Conservation (phyloP, 2,329 filamentous ascomycete genomes). For the Fusarium denticulatum region DNA sequence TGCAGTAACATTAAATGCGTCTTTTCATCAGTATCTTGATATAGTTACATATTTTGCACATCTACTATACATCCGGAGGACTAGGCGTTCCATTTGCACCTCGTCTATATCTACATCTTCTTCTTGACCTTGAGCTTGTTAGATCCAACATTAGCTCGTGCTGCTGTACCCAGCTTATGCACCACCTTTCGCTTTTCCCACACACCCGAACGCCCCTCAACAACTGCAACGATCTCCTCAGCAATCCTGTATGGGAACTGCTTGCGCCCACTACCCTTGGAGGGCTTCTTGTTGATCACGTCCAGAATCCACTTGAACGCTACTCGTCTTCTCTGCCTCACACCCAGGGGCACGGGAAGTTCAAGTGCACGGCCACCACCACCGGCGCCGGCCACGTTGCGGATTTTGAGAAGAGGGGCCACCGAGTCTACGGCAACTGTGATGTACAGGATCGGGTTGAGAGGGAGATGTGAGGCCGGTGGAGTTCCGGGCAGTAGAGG, state of each 20-base stretch:
- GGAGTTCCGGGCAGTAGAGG: constrained; percentile 81
- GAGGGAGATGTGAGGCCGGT: constrained; percentile 80
- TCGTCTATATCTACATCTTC: constrained; percentile 45
- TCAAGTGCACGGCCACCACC: constrained; percentile 89
- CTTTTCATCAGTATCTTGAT: constrained; percentile 42
- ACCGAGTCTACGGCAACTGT: constrained; percentile 92
- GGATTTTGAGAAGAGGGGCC: constrained; percentile 85
- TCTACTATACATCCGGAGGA: constrained; percentile 41
- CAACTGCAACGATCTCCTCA: constrained; percentile 85
- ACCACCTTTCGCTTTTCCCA: constrained; percentile 84
- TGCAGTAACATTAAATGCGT: constrained; percentile 15
- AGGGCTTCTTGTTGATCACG: constrained; percentile 80
- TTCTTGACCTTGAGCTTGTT: constrained; percentile 51
- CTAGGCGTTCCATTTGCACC: constrained; percentile 1
- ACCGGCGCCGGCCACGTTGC: constrained; percentile 77
- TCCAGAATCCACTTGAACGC: constrained; percentile 92
- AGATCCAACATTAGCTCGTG: constrained; percentile 76
- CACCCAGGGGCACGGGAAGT: constrained; percentile 79
- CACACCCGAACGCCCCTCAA: constrained; percentile 83
- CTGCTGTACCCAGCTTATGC: constrained; percentile 83
- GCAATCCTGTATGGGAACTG: constrained; percentile 82
- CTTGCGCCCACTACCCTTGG: constrained; percentile 74
- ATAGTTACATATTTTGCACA: constrained; percentile 47
- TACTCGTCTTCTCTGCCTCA: constrained; percentile 78
- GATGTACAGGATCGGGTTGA: constrained; percentile 90